A percentile compares a stretch with the other conserved stretches of the same genome.
phyloP scores from a whole-genome alignment of 129 eudicot genomes.

The Tanacetum coccineum region DNA sequence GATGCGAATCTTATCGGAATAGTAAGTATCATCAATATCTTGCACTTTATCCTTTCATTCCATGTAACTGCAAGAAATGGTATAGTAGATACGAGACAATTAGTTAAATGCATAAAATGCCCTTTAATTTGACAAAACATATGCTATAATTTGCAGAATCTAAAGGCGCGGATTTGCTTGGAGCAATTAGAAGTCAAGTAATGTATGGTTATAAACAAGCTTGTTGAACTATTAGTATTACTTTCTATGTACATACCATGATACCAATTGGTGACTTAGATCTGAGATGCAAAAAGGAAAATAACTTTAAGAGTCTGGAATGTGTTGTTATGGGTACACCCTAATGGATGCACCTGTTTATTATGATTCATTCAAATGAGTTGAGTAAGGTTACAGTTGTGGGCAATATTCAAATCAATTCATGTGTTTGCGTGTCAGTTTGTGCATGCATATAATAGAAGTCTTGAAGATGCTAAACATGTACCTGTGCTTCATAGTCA shows the following conservation, averaged over 20 bases:
- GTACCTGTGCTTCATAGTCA: too few relatives aligned
- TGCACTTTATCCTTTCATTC: constrained; percentile 3
- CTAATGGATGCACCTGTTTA: neutral
- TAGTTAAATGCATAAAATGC: constrained; percentile 14
- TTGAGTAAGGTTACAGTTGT: too few relatives aligned
- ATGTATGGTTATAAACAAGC: neutral
- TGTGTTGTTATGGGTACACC: neutral
- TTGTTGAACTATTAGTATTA: neutral
- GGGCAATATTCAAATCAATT: too few relatives aligned
- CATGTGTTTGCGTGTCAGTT: too few relatives aligned
- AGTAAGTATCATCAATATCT: constrained; percentile 47
- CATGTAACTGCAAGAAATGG: neutral
- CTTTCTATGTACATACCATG: constrained; percentile 2
- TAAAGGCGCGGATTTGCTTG: constrained; percentile 83
- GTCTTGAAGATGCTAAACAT: too few relatives aligned
- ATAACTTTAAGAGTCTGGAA: neutral
- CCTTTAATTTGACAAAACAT: neutral
- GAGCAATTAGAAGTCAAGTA: constrained; percentile 46
- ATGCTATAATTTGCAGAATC: constrained; percentile 33
- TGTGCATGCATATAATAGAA: too few relatives aligned
- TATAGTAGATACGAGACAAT: neutral
- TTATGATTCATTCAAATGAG: neutral
- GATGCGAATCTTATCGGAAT: too few relatives aligned
- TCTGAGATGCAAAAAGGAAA: neutral
- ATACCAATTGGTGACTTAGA: neutral